Evolutionary conservation across 2,329 filamentous ascomycete genomes (phyloP).

Genomic region (Bipolaris gigantea): DNA sequence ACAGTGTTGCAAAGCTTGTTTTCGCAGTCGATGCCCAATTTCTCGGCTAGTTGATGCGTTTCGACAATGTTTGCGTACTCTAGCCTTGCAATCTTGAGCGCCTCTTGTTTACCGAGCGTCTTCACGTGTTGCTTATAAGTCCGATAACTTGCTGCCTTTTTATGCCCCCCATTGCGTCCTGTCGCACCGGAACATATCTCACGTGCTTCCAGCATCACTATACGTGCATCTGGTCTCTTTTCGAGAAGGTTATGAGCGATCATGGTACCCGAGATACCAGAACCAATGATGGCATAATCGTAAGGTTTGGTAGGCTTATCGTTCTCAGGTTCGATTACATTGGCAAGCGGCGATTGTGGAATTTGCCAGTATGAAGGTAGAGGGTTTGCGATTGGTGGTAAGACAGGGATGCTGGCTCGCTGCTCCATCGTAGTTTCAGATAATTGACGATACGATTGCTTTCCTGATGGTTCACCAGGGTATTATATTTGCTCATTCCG

Average conservation of each 20-base stretch:
- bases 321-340: conserved; percentile 33
- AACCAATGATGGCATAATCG: conserved; percentile 45
- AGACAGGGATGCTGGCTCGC: conserved; percentile 34
- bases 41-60: conserved; percentile 58
- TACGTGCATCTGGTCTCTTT: conserved; percentile 10
- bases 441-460: too few species aligned
- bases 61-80: conserved; percentile 53
- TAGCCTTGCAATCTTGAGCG: conserved; percentile 48
- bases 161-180: conserved; percentile 53
- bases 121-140: conserved; percentile 54
- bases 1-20: conserved; percentile 56
- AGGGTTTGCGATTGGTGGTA: conserved; percentile 38
- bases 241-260: conserved; percentile 44
- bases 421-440: conserved; percentile 28
- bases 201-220: conserved; percentile 48
- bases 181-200: conserved; percentile 46
- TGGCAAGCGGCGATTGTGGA: conserved; percentile 43
- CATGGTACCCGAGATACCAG: conserved; percentile 46
- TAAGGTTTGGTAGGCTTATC: conserved; percentile 25
- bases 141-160: conserved; percentile 55
- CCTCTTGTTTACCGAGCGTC: conserved; percentile 53
- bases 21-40: conserved; percentile 52
- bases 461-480: background rate
- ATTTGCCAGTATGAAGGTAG: conserved; percentile 49
- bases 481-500: background rate